These are phyloP conservation scores for Effrenium voratum DNA, from an alignment of 73 alveolate species.

Conservation along the genomic window DNA sequence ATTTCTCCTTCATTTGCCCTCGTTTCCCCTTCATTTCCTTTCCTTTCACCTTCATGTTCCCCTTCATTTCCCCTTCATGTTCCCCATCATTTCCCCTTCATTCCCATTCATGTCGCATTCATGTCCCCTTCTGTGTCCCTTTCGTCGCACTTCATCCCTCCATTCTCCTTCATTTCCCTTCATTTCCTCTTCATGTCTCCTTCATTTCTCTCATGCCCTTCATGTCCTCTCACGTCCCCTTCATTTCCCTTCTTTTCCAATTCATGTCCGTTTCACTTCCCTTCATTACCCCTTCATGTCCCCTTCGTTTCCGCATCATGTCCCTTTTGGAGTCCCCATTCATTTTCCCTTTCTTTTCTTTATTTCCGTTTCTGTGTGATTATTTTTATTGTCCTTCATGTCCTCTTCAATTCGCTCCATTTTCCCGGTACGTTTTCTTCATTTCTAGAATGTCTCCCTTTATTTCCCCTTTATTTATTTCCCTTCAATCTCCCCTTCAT, in stretches of 20 bases:
- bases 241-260: not conserved
- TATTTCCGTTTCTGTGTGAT: not conserved
- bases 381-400: not conserved
- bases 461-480: too few relatives aligned
- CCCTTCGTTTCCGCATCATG: not conserved
- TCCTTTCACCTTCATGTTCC: not conserved
- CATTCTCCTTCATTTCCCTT: not conserved
- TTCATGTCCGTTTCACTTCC: not conserved
- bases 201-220: not conserved
- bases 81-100: not conserved
- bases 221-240: not conserved
- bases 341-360: not conserved
- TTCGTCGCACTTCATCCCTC: not conserved
- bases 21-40: not conserved
- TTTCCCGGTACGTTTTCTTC: not conserved
- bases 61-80: not conserved
- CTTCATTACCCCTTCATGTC: not conserved
- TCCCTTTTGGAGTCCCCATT: not conserved
- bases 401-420: not conserved
- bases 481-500: too few relatives aligned
- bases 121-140: not conserved
- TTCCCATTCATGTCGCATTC: not conserved
- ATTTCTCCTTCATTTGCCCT: not conserved
- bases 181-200: not conserved
- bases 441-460: not conserved